Percentiles rank a stretch among this genome's conserved stretches.
Conservation (phyloP, 2,329 filamentous ascomycete species). For the Cercospora berteroae region DNA sequence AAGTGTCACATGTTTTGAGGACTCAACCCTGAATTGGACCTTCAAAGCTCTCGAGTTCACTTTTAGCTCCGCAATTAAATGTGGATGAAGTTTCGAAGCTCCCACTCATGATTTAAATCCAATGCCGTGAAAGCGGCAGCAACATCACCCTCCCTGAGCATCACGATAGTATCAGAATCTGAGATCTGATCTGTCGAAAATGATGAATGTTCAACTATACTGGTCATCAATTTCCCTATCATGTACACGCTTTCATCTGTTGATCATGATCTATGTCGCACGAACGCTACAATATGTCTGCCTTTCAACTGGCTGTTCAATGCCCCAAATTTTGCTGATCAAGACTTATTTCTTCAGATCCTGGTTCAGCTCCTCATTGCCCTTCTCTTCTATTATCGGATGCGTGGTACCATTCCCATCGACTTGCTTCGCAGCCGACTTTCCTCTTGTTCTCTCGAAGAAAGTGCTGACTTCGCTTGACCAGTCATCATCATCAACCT, state of each 20-base stretch:
- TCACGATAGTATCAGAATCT: neutral
- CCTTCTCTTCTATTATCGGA: slow-evolving; percentile 25
- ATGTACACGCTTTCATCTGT: neutral
- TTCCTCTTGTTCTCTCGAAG: slow-evolving; percentile 52
- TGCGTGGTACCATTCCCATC: slow-evolving; percentile 3
- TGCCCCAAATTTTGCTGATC: neutral
- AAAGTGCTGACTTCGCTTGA: slow-evolving; percentile 52
- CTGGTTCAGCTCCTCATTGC: neutral
- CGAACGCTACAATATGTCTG: slow-evolving; percentile 1
- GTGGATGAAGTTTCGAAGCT: neutral
- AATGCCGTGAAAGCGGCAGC: neutral
- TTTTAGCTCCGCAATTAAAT: neutral
- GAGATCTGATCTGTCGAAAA: neutral
- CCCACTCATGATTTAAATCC: neutral
- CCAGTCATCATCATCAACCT: slow-evolving; percentile 45
- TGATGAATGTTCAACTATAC: neutral
- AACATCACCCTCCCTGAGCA: neutral
- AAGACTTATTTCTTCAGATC: slow-evolving; percentile 17
- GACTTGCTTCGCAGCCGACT: slow-evolving; percentile 18
- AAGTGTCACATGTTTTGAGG: neutral
- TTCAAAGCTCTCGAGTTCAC: neutral
- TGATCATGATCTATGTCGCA: neutral
- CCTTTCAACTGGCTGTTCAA: neutral
- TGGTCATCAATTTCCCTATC: neutral
- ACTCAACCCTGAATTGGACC: neutral